Percentiles rank a stretch among this genome's conserved stretches.
Evolutionary conservation across 2,329 filamentous ascomycete species (phyloP).

Genomic region (Nannizziopsis barbatae): DNA sequence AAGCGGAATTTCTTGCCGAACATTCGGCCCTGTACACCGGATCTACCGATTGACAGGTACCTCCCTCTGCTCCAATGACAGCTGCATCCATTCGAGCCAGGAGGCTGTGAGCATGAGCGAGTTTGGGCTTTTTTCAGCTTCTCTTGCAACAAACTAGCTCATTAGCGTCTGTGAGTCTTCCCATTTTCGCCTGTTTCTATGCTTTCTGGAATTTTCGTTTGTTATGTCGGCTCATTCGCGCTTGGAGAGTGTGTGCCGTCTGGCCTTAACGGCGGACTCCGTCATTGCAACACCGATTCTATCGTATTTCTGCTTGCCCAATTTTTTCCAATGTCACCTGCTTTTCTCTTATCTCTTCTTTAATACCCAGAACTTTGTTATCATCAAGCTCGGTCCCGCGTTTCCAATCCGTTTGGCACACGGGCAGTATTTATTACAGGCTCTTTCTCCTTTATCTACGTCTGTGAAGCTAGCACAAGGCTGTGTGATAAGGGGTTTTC

Average conservation of each 20-base stretch:
- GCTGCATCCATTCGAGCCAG: not conserved
- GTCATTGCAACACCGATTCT: not conserved
- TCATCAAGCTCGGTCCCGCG: not conserved
- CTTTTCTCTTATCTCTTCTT: not conserved
- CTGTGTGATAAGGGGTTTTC: not conserved
- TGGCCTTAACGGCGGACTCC: conserved; percentile 3
- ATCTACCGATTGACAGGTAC: too few species aligned
- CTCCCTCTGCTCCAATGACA: not conserved
- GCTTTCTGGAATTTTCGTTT: not conserved
- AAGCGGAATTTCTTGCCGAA: not conserved
- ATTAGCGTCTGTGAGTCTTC: not conserved
- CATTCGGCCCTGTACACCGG: not conserved
- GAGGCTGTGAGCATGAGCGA: not conserved
- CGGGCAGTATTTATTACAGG: not conserved
- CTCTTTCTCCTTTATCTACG: not conserved
- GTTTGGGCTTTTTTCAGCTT: not conserved
- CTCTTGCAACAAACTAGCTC: not conserved
- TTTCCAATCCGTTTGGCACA: conserved; percentile 14
- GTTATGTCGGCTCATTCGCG: not conserved
- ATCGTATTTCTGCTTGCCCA: not conserved
- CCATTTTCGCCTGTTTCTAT: not conserved
- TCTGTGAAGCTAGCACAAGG: conserved; percentile 1
- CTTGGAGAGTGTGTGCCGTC: not conserved
- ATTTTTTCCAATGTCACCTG: not conserved
- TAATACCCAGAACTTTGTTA: not conserved